phyloP scores from a whole-genome alignment of 1,284 basidiomycete genomes.

The Cutaneotrichosporon mucoides region DNA sequence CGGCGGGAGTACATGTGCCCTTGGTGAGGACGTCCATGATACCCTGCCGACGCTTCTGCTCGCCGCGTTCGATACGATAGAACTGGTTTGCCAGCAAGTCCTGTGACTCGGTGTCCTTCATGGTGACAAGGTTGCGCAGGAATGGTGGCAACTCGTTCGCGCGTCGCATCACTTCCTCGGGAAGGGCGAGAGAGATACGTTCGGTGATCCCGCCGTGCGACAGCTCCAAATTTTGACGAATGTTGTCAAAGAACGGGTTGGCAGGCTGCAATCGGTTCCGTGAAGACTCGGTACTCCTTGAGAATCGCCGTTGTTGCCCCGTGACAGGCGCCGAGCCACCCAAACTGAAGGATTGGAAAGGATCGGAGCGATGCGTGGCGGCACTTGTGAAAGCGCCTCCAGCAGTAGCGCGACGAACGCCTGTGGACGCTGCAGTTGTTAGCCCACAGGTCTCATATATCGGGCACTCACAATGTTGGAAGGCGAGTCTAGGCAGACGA shows the following conservation, averaged over 20 bases:
- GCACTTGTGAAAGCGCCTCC: background rate
- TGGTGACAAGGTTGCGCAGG: constrained; percentile 67
- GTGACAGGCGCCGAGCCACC: constrained; percentile 1
- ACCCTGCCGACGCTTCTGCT: constrained; percentile 81
- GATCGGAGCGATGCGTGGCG: background rate
- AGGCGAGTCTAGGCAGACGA: constrained; percentile 31
- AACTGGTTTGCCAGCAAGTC: constrained; percentile 61
- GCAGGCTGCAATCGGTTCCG: constrained; percentile 50
- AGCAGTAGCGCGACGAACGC: background rate
- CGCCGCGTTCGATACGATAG: constrained; percentile 84
- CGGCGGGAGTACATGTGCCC: constrained; percentile 4
- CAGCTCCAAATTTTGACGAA: constrained; percentile 90
- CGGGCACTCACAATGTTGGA: constrained; percentile 31
- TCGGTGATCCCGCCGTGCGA: constrained; percentile 72
- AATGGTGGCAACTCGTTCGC: constrained; percentile 74
- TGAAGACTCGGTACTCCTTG: background rate
- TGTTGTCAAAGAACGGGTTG: constrained; percentile 91
- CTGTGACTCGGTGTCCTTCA: constrained; percentile 56
- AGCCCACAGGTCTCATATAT: no score
- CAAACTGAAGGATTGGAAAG: constrained; percentile 8
- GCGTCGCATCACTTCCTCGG: constrained; percentile 59
- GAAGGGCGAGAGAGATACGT: constrained; percentile 71
- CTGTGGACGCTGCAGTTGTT: background rate
- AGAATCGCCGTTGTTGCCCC: background rate
- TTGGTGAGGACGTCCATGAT: constrained; percentile 64